Conservation (phyloP, 306 rosid species). For the Gillenia trifoliata region DNA sequence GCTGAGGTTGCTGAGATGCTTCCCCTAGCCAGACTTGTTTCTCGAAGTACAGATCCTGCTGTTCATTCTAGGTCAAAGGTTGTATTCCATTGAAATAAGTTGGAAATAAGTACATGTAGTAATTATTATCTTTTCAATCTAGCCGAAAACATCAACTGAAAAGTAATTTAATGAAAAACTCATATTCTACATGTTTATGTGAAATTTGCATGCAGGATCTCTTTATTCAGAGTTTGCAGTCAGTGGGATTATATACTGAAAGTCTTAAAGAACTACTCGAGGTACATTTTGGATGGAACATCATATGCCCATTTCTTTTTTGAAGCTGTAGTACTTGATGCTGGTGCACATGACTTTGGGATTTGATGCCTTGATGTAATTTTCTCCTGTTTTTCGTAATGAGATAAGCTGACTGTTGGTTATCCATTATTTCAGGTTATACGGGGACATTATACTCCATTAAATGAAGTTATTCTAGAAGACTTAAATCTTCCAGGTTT, state of each 20-base stretch:
- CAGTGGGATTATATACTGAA: conserved; percentile 58
- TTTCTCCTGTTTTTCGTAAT: background rate
- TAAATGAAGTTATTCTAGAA: conserved; percentile 59
- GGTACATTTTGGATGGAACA: conserved; percentile 45
- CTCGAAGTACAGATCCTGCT: conserved; percentile 79
- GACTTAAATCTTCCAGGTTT: conserved; percentile 75
- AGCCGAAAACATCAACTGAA: background rate
- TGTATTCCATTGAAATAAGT: conserved; percentile 27
- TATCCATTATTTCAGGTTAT: conserved; percentile 49
- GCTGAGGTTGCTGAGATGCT: conserved; percentile 97
- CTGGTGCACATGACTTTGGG: conserved; percentile 12
- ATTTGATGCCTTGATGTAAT: background rate
- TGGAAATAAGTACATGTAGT: conserved; percentile 7
- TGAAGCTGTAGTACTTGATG: conserved; percentile 14
- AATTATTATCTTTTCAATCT: conserved; percentile 3
- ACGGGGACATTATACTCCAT: conserved; percentile 46
- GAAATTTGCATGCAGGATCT: conserved; percentile 60
- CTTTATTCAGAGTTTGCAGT: conserved; percentile 75
- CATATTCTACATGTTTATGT: conserved; percentile 27
- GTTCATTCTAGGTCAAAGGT: conserved; percentile 93
- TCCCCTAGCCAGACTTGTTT: conserved; percentile 91
- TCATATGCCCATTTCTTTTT: conserved; percentile 12
- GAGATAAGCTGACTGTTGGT: conserved; percentile 1
- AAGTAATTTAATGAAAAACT: background rate
- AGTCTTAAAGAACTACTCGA: conserved; percentile 55